Base-by-base conservation (phyloP, 108 stramenopile species). In the Skeletonema costatum region DNA sequence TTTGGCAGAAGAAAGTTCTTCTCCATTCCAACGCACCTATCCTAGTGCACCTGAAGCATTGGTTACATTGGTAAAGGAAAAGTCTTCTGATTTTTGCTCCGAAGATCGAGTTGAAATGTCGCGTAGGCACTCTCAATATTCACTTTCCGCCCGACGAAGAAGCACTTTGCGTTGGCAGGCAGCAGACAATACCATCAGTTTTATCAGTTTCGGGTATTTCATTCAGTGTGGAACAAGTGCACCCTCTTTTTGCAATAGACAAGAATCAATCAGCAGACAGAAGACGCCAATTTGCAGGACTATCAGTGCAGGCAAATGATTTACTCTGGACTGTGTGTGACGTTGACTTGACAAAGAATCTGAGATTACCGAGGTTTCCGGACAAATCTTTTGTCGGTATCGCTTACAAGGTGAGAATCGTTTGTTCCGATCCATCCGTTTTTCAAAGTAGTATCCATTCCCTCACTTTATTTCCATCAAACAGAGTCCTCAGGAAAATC, bases 351-450 rank as follows among this genome's bases (percentile, higher is more conserved):
- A 16, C 50, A 38, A 53, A 69, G 31, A 56, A 51, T 12, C 6
- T 19, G 38, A 29, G 39, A 3, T 12, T 74, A 14, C 73, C 82
- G 1, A 64, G 36, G 14, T 56, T 79, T 33, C 29, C 31, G 10
- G 59, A 83, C 33, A 56, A 65, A 5, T 29, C 64, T 31, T 67
- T 51, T 17, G 60, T 73, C 17, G 77, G 82, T 32, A 65, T 83
- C 11, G 51, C 75, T 38, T 83, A 69, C 61, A 83, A 83, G 76
- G 79, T 68, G 64, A 32, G 29, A 1, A 46, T 9, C 60, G 33
- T 5, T 21, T 0, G 41, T 29, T 25, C 25, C 31, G 32, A 16
- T 33, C 32, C 56, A 35, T 46, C 30, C 3, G n/a, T 50, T 9
- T 51, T 19, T 11, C n/a, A 29, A 30, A 32, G 32, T 32, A 12